Evolutionary conservation across 805 yeast genomes (phyloP).

Genomic region (Diddensiella santjacobensis): DNA sequence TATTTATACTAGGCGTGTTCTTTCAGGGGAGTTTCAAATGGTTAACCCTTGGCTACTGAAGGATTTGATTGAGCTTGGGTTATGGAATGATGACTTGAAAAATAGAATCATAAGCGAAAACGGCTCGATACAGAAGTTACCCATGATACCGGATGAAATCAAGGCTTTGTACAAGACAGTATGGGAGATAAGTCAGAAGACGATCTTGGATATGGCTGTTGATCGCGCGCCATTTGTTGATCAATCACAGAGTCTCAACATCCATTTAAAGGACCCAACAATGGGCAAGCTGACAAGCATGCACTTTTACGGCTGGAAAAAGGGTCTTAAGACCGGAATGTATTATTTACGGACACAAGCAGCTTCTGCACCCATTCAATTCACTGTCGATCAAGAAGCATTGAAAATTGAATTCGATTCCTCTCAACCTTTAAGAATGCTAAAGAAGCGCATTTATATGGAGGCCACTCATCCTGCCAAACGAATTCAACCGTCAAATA

Average conservation of each 20-base stretch:
- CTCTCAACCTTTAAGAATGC: not conserved
- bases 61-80: slow-evolving; percentile 74
- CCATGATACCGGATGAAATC: slow-evolving; percentile 67
- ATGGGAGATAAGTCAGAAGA: slow-evolving; percentile 91
- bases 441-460: slow-evolving; percentile 5
- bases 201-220: slow-evolving; percentile 81
- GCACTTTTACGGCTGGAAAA: slow-evolving; percentile 99
- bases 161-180: slow-evolving; percentile 86
- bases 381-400: slow-evolving; percentile 60
- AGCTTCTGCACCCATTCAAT: slow-evolving; percentile 94
- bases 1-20: slow-evolving; percentile 82
- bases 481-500: not conserved
- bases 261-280: slow-evolving; percentile 84
- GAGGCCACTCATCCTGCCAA: not conserved
- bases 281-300: slow-evolving; percentile 95
- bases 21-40: slow-evolving; percentile 91
- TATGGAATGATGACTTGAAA: slow-evolving; percentile 81
- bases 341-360: slow-evolving; percentile 97
- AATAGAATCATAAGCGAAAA: slow-evolving; percentile 68
- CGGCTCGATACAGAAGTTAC: slow-evolving; percentile 81
- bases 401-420: slow-evolving; percentile 16
- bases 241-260: slow-evolving; percentile 90
- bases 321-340: slow-evolving; percentile 98
- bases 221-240: slow-evolving; percentile 69
- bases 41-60: slow-evolving; percentile 82